Evolutionary conservation across 495 filamentous ascomycete species (phyloP).

Genomic region (Immersiella caudata): DNA sequence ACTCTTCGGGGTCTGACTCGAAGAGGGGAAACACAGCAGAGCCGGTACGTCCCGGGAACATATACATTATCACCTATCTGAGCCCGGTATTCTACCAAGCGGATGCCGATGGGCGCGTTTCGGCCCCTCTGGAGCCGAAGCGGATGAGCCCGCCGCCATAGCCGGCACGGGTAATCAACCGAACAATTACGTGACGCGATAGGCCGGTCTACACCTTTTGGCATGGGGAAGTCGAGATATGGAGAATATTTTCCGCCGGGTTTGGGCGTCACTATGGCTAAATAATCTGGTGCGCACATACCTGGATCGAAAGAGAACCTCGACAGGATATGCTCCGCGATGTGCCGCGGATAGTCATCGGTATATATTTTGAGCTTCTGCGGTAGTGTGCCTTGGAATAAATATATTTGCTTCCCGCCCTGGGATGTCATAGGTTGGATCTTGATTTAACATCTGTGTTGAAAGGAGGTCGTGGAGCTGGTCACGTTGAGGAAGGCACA

Average conservation of each 20-base stretch:
- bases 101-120: neutral
- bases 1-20: neutral
- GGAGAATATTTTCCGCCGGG: neutral
- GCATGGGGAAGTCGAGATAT: neutral
- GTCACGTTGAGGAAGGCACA: neutral
- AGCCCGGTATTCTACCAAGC: neutral
- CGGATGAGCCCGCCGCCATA: neutral
- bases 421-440: neutral
- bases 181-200: neutral
- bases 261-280: constrained; percentile 13
- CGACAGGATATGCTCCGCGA: neutral
- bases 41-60: neutral
- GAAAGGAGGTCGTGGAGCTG: neutral
- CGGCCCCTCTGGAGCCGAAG: neutral
- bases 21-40: neutral
- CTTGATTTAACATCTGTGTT: neutral
- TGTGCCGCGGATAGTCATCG: neutral
- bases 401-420: neutral
- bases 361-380: neutral
- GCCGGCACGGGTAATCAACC: neutral
- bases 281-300: neutral
- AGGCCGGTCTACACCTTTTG: neutral
- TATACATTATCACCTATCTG: neutral
- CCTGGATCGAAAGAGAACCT: neutral
- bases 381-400: neutral